phyloP scores from a whole-genome alignment of 1,284 basidiomycete genomes.

The Leccinum insolens region DNA sequence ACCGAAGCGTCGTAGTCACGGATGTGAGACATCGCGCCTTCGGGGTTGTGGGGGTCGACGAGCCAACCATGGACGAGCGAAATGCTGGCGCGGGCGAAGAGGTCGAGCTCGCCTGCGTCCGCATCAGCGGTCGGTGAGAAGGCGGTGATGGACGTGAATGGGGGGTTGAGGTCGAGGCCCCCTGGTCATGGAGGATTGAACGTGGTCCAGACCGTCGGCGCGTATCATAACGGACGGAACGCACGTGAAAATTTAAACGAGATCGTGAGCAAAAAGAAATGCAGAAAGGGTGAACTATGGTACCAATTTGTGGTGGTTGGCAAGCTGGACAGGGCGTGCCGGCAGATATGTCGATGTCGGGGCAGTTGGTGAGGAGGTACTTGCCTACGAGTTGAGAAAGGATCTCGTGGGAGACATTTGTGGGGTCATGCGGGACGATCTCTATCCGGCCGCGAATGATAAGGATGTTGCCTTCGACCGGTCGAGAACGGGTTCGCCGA shows the following conservation, averaged over 20 bases:
- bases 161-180: constrained; percentile 86
- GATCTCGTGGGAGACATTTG: too few relatives aligned
- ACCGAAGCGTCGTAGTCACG: constrained; percentile 75
- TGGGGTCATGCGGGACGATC: too few relatives aligned
- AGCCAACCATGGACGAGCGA: constrained; percentile 90
- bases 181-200: constrained; percentile 43
- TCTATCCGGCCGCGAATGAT: too few relatives aligned
- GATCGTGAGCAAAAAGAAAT: not conserved
- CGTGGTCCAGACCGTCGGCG: not conserved
- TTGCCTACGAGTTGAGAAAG: too few relatives aligned
- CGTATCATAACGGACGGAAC: not conserved
- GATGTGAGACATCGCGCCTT: constrained; percentile 56
- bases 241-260: not conserved
- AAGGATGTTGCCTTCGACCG: too few relatives aligned
- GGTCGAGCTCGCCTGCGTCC: constrained; percentile 71
- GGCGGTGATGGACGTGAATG: constrained; percentile 68
- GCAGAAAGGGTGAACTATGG: too few relatives aligned
- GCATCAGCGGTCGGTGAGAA: constrained; percentile 60
- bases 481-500: too few relatives aligned
- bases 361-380: too few relatives aligned
- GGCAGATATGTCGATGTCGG: too few relatives aligned
- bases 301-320: too few relatives aligned
- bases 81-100: constrained; percentile 87
- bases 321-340: too few relatives aligned
- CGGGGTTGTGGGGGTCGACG: constrained; percentile 72